Evolutionary conservation across 1,284 basidiomycete genomes (phyloP).

Genomic region (Rhodotorula sp.): DNA sequence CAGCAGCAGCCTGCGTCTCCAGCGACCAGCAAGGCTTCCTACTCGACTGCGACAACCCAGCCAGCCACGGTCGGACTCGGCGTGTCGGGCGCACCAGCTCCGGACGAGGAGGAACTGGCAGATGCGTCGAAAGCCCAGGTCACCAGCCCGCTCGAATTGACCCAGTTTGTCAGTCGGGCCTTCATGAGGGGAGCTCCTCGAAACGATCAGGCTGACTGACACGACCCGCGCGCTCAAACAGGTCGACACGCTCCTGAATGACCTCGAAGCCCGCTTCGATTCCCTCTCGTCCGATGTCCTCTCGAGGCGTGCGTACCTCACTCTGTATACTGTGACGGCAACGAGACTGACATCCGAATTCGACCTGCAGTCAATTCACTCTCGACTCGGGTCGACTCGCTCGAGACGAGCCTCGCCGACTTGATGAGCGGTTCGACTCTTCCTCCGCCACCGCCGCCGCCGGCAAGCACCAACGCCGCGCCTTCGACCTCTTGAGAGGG

Average conservation of each 20-base stretch:
- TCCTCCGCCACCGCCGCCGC: not conserved
- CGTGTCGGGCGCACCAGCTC: constrained; percentile 5
- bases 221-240: not conserved
- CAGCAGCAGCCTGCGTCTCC: not conserved
- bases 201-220: not conserved
- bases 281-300: constrained; percentile 35
- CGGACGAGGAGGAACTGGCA: not conserved
- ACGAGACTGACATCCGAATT: not conserved
- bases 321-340: not conserved
- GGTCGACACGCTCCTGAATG: constrained; percentile 38
- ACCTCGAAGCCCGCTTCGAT: constrained; percentile 40
- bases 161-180: constrained; percentile 31
- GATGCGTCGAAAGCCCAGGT: constrained; percentile 13
- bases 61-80: constrained; percentile 16
- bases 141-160: constrained; percentile 37
- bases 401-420: constrained; percentile 34
- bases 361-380: constrained; percentile 22
- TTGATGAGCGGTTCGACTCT: constrained; percentile 31
- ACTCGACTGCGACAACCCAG: not conserved
- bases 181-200: not conserved
- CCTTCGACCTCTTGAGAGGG: not conserved
- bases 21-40: not conserved
- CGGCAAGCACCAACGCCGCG: not conserved
- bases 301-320: constrained; percentile 24
- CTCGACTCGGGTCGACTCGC: constrained; percentile 37